Percentiles rank a stretch among this genome's conserved stretches.
Conservation (phyloP, 257 asterid species). For the Cynanchum wilfordii region DNA sequence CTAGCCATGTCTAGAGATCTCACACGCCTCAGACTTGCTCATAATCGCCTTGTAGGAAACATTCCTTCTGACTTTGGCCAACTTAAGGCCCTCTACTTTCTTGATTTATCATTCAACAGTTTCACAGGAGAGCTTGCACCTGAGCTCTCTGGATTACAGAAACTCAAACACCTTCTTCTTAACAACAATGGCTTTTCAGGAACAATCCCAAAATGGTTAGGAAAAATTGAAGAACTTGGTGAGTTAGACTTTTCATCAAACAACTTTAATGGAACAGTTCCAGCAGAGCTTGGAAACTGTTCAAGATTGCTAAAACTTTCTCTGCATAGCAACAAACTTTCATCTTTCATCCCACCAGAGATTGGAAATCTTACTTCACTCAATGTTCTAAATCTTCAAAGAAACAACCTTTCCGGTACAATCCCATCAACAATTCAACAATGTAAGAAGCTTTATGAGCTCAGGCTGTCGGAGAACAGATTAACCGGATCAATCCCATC, state of each 20-base stretch:
- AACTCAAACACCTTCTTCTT: constrained; percentile 62
- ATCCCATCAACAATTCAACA: constrained; percentile 67
- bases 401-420: constrained; percentile 56
- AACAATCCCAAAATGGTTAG: constrained; percentile 63
- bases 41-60: constrained; percentile 54
- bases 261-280: constrained; percentile 55
- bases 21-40: constrained; percentile 64
- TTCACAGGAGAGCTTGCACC: constrained; percentile 48
- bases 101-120: constrained; percentile 68
- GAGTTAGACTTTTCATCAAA: constrained; percentile 78
- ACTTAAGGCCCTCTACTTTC: constrained; percentile 52
- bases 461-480: constrained; percentile 65
- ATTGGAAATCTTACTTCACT: constrained; percentile 63
- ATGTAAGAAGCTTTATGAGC: constrained; percentile 75
- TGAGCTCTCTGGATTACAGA: constrained; percentile 42
- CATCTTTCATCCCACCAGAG: constrained; percentile 66
- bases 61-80: constrained; percentile 57
- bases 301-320: constrained; percentile 59
- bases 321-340: constrained; percentile 47
- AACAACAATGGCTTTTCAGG: constrained; percentile 53
- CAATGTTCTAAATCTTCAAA: constrained; percentile 67
- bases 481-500: constrained; percentile 62
- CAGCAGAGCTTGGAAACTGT: constrained; percentile 63
- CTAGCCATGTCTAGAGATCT: constrained; percentile 52
- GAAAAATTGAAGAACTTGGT: constrained; percentile 57